Evolutionary conservation across 2,329 filamentous ascomycete species (phyloP).

Genomic region (Cordyceps cicadae): DNA sequence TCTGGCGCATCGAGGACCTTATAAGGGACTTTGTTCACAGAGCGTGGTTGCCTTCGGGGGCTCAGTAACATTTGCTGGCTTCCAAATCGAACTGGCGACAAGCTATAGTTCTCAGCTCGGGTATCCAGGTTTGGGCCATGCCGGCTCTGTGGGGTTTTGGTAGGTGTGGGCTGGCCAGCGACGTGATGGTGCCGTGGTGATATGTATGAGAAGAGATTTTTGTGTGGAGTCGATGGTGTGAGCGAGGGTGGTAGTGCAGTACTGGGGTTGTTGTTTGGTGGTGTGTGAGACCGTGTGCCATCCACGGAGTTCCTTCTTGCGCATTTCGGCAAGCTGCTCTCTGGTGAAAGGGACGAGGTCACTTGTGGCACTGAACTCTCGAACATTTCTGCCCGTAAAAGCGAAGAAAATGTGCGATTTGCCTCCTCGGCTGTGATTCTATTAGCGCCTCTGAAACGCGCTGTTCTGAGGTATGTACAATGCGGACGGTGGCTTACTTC

Average conservation of each 20-base stretch:
- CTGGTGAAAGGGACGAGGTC: constrained; percentile 53
- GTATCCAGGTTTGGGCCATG: constrained; percentile 85
- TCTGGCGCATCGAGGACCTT: constrained; percentile 97
- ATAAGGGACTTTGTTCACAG: constrained; percentile 92
- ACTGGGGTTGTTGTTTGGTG: constrained; percentile 57
- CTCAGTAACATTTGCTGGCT: constrained; percentile 91
- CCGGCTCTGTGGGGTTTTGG: constrained; percentile 79
- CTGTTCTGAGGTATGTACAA: neutral
- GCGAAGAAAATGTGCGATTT: constrained; percentile 80
- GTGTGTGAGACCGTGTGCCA: constrained; percentile 69
- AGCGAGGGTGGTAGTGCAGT: constrained; percentile 62
- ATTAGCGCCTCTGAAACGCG: neutral
- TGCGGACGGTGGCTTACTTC: constrained; percentile 57
- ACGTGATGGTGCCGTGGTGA: constrained; percentile 64
- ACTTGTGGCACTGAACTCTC: constrained; percentile 81
- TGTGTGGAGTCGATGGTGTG: constrained; percentile 91
- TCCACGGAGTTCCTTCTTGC: constrained; percentile 50
- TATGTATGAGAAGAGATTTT: constrained; percentile 91
- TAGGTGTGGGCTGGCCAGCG: constrained; percentile 78
- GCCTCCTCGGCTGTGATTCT: constrained; percentile 68
- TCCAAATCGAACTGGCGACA: constrained; percentile 86
- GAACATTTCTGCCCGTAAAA: constrained; percentile 87
- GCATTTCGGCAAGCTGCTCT: constrained; percentile 41
- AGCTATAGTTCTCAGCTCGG: constrained; percentile 84
- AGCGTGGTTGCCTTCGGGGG: constrained; percentile 77